phyloP scores from a whole-genome alignment of 345 rosid genomes.

The Aurinia saxatilis region DNA sequence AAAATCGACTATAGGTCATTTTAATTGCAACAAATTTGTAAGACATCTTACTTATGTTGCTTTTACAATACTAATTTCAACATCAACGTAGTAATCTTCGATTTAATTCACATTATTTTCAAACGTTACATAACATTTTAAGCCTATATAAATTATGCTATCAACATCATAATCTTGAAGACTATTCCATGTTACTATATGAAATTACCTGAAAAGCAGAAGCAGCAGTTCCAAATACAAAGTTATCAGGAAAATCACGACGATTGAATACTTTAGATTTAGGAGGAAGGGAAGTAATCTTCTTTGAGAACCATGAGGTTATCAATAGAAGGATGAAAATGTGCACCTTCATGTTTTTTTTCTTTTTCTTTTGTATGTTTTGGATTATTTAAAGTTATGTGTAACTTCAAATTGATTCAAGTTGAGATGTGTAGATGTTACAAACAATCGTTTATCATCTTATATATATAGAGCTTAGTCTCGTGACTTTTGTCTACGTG shows the following conservation, averaged over 20 bases:
- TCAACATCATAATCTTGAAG: too few species aligned
- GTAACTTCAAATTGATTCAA: not conserved
- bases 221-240: constrained; percentile 34
- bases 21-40: too few species aligned
- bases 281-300: constrained; percentile 6
- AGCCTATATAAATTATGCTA: too few species aligned
- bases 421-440: not conserved
- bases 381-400: not conserved
- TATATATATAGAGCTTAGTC: constrained; percentile 1
- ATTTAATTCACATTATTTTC: not conserved
- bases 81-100: not conserved
- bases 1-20: too few species aligned
- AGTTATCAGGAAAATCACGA: constrained; percentile 13
- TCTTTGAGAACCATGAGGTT: constrained; percentile 17
- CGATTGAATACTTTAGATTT: constrained; percentile 10
- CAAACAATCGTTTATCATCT: not conserved
- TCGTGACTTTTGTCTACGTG: constrained; percentile 10
- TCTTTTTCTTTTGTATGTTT: not conserved
- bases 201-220: constrained; percentile 28
- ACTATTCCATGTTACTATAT: too few species aligned
- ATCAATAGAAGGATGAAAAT: constrained; percentile 17
- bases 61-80: too few species aligned
- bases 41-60: too few species aligned
- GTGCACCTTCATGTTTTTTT: not conserved
- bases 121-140: not conserved